Conservation (phyloP, 495 filamentous ascomycete species). For the Platismatia glauca region DNA sequence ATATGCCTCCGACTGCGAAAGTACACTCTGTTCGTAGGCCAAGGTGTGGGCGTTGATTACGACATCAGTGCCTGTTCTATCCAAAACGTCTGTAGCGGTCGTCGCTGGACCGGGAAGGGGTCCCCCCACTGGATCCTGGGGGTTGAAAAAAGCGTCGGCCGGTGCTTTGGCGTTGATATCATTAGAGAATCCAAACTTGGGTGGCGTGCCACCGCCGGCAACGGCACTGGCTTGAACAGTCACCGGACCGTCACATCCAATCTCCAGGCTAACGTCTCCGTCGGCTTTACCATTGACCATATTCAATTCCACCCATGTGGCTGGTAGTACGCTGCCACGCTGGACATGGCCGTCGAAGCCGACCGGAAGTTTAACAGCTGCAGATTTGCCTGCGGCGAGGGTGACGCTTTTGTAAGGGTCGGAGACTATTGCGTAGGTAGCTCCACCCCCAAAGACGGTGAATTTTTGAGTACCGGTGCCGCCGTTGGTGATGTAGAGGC, state of each 20-base stretch:
- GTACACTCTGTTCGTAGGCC: background rate
- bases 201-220: background rate
- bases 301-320: background rate
- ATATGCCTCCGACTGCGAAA: background rate
- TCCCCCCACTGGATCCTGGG: background rate
- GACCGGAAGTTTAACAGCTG: background rate
- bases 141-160: background rate
- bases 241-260: background rate
- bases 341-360: background rate
- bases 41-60: background rate
- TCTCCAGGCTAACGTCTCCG: background rate
- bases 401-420: background rate
- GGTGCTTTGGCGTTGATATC: background rate
- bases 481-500: background rate
- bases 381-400: background rate
- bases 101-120: background rate
- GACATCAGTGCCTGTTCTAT: background rate
- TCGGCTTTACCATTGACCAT: background rate
- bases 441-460: background rate
- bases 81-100: background rate
- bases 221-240: background rate
- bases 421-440: background rate
- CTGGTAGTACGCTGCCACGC: background rate
- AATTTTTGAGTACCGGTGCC: background rate
- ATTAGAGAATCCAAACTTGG: background rate